Evolutionary conservation across 1,139 yeast genomes (phyloP), one percentile per base, ranked within the genome.

Genomic region (Pneumocystis murina): DNA sequence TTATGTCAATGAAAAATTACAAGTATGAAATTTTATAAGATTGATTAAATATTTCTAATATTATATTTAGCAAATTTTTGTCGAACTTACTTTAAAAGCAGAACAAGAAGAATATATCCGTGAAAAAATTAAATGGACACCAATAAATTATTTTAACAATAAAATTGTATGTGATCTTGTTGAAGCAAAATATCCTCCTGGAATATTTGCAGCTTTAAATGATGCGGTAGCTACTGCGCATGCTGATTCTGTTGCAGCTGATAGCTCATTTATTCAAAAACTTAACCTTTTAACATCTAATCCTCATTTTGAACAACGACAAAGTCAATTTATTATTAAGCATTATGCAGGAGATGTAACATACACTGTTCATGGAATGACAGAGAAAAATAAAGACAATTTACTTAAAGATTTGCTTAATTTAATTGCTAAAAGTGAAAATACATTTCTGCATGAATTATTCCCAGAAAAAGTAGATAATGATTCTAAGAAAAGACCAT

Each of bases 301-400:
- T 74, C 85, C 87, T 57, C 95, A 94, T 75, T 90, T 94, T 71
- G 97, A 91, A 72, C 83, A 88, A 70, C 84, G 98, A 71, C 85
- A 88, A 68, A 84, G 85, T 59, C 91, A 92, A 73, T 94, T 94
- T 69, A 79, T 94, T 67, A 84, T 94, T 72, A 91, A 89, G 76
- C 99, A 94, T 75, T 94, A 94, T 77, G 98, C 98, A 41, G 98
- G 98, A 72, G 98, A 94, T 77, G 99, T 94, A 62, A 86, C 91
- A 41, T 94, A 94, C 72, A 96, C 91, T 68, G 85, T 91, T 64
- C 78, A 80, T 40, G 88, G 91, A 20, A 91, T 94, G 89, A 92
- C 98, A 1, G 98, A 94, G 74, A 94, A 94, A 75, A 94, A 94
- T 74, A 94, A 94, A 75, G 99, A 94, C 74, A 92, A 89, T 69